Percentiles rank a stretch among this genome's conserved stretches.
Evolutionary conservation across 108 stramenopile species (phyloP).

Genomic region (Chaetoceros muelleri): DNA sequence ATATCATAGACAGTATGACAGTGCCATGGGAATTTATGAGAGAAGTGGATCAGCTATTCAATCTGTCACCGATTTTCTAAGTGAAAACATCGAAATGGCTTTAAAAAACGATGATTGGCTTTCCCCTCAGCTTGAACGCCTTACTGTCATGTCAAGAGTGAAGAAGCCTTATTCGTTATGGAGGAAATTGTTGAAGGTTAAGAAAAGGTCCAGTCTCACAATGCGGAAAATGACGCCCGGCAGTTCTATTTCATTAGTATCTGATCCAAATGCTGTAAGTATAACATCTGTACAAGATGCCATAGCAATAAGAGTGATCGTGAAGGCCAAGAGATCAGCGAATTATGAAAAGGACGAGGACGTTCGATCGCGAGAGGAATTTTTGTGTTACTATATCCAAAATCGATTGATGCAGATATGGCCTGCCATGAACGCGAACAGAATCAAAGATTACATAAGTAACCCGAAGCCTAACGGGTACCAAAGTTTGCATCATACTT

Average conservation of each 20-base stretch:
- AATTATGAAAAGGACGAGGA: constrained; percentile 33
- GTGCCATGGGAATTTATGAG: constrained; percentile 38
- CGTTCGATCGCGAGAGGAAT: constrained; percentile 32
- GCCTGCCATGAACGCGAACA: constrained; percentile 31
- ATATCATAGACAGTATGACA: constrained; percentile 60
- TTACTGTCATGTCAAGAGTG: constrained; percentile 47
- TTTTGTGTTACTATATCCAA: constrained; percentile 67
- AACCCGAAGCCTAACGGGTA: constrained; percentile 87
- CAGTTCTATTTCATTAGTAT: background rate
- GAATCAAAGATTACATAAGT: constrained; percentile 80
- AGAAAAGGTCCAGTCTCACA: too few species aligned
- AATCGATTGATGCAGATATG: constrained; percentile 38
- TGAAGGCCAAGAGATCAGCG: constrained; percentile 27
- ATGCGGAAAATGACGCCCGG: background rate
- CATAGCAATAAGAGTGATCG: constrained; percentile 56
- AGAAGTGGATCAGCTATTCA: constrained; percentile 42
- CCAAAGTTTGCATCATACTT: constrained; percentile 84
- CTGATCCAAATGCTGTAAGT: constrained; percentile 8
- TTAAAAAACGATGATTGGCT: constrained; percentile 36
- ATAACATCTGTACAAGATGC: constrained; percentile 46
- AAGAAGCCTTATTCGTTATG: constrained; percentile 73
- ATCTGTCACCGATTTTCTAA: constrained; percentile 28
- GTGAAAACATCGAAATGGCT: constrained; percentile 32
- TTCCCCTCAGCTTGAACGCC: constrained; percentile 30
- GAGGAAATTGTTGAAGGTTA: constrained; percentile 32